Evolutionary conservation across 257 asterid genomes (phyloP).

Genomic region (Nyctanthes arbortristis): DNA sequence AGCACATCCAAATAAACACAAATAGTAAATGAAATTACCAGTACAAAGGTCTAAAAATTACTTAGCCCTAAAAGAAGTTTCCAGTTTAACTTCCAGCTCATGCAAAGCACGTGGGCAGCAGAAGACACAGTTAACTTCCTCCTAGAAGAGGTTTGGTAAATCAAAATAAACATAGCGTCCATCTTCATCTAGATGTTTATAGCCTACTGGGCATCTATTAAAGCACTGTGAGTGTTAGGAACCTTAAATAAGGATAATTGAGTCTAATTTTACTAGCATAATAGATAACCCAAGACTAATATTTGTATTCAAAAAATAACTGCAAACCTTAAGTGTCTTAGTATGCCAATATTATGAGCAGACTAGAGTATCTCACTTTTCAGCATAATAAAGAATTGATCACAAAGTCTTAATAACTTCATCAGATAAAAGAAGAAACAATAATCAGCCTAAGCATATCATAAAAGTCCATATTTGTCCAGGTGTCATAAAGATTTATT

Average conservation of each 20-base stretch:
- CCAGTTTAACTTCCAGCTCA: conserved; percentile 1
- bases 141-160: neutral
- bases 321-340: neutral
- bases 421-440: conserved; percentile 12
- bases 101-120: neutral
- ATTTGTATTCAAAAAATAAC: neutral
- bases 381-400: neutral
- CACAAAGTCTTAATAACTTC: neutral
- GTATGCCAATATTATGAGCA: neutral
- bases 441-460: conserved; percentile 12
- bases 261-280: neutral
- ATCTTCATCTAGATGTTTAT: conserved; percentile 8
- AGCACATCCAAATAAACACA: neutral
- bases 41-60: neutral
- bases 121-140: neutral
- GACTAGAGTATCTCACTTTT: neutral
- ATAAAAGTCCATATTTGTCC: conserved; percentile 11
- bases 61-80: neutral
- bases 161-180: conserved; percentile 6
- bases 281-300: neutral
- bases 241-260: conserved; percentile 2
- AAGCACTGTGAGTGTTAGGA: neutral
- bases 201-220: neutral
- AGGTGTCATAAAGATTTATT: conserved; percentile 10
- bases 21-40: neutral